Base-by-base conservation (phyloP, 805 yeast genomes). In the Pichia thaimueangensis region DNA sequence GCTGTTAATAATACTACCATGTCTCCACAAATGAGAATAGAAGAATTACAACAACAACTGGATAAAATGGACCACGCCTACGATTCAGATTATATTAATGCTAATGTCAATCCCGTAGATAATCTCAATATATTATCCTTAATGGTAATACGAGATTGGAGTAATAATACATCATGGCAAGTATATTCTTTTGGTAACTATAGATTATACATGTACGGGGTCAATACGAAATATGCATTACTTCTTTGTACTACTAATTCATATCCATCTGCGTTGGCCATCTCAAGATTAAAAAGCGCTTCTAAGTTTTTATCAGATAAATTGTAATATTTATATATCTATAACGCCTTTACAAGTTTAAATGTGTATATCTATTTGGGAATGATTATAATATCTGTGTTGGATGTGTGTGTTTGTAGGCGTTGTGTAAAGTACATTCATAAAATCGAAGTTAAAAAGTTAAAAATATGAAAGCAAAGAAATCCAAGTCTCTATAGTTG, bases 231-330 rank as follows among this genome's bases (percentile, higher is more conserved):
- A 5, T 55, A 53, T 36, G 35, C 58, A 13, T 37, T 62, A 33
- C 45, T 64, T 44, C 45, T 62, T 42, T 54, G 63, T 23, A 53
- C 61, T 30, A 56, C 52, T 15, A 17, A 37, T 6, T 36, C 45
- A 5, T 62, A 60, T 37, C 65, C 68, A 1, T 51, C 57, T 41
- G 57, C 56, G 17, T 42, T 63, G 24, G 61, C 63, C 13, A 35
- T 60, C 24, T 52, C 50, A 30, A 56, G 51, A 36, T 39, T 63
- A 27, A 55, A 48, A 6, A 40, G 39, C 11, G 33, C 53, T 7
- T 43, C 47, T 25, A 30, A 29, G 12, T 27, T 32, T 16, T 31
- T 50, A 2, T 23, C 30, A 4, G 29, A 31, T 2, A 42, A 36
- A 21, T 27, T 36, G 15, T 27, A 28, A 29, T 33, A 10, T n/a